phyloP scores from a whole-genome alignment of 208 protist species.

The Entamoeba dispar region DNA sequence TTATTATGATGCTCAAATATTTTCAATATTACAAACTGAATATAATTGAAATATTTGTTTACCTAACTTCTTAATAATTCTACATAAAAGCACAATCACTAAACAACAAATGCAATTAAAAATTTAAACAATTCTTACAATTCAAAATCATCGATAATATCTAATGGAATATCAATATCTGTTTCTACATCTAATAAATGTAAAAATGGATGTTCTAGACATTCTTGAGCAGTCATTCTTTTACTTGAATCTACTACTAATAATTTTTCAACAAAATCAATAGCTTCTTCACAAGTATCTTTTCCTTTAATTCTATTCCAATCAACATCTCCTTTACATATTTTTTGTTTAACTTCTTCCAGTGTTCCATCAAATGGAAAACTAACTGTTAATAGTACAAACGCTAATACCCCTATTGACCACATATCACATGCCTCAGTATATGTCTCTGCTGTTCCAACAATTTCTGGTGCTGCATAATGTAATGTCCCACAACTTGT shows the following conservation, averaged over 20 bases:
- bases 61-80: too few relatives aligned
- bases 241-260: background rate
- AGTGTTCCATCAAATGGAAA: background rate
- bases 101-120: too few relatives aligned
- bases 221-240: background rate
- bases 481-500: background rate
- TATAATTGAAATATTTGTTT: too few relatives aligned
- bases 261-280: background rate
- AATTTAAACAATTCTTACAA: background rate
- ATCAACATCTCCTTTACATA: background rate
- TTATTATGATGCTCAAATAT: too few relatives aligned
- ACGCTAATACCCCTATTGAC: background rate
- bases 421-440: background rate
- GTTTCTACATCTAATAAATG: background rate
- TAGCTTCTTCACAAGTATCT: background rate
- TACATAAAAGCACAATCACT: too few relatives aligned
- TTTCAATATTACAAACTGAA: too few relatives aligned
- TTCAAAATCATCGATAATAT: background rate
- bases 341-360: background rate
- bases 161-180: background rate
- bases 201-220: background rate
- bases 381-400: background rate
- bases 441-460: background rate
- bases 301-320: background rate
- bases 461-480: background rate